A percentile compares a stretch with the other conserved stretches of the same genome.
phyloP scores from a whole-genome alignment of 2,329 filamentous ascomycete genomes.

The Sporothrix schenckii region DNA sequence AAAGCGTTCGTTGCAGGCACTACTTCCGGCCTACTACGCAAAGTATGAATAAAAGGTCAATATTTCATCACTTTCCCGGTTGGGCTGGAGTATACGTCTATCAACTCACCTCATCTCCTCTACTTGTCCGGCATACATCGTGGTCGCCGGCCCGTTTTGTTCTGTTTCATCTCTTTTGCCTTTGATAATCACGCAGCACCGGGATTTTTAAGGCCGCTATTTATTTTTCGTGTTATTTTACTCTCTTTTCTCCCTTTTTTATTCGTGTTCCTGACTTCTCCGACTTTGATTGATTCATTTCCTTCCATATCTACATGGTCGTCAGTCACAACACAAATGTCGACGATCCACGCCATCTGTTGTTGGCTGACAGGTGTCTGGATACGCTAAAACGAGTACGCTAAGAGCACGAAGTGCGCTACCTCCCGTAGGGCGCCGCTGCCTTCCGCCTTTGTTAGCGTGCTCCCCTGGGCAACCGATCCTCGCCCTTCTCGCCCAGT shows the following conservation, averaged over 20 bases:
- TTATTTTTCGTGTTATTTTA: not conserved
- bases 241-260: not conserved
- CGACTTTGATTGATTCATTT: not conserved
- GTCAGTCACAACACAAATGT: not conserved
- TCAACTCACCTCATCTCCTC: not conserved
- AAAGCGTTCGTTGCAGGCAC: not conserved
- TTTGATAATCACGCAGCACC: not conserved
- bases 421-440: constrained; percentile 11
- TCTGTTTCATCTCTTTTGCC: constrained; percentile 15
- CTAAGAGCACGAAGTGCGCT: constrained; percentile 1
- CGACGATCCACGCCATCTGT: not conserved
- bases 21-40: no score
- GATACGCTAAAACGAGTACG: not conserved
- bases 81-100: no score
- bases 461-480: constrained; percentile 35
- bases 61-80: not conserved
- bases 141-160: not conserved
- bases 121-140: not conserved
- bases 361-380: not conserved
- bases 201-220: not conserved
- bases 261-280: not conserved
- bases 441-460: constrained; percentile 31
- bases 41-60: not conserved
- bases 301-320: not conserved
- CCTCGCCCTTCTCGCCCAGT: constrained; percentile 3